Evolutionary conservation across 2,329 filamentous ascomycete species (phyloP).

Genomic region (Alternaria alternata): DNA sequence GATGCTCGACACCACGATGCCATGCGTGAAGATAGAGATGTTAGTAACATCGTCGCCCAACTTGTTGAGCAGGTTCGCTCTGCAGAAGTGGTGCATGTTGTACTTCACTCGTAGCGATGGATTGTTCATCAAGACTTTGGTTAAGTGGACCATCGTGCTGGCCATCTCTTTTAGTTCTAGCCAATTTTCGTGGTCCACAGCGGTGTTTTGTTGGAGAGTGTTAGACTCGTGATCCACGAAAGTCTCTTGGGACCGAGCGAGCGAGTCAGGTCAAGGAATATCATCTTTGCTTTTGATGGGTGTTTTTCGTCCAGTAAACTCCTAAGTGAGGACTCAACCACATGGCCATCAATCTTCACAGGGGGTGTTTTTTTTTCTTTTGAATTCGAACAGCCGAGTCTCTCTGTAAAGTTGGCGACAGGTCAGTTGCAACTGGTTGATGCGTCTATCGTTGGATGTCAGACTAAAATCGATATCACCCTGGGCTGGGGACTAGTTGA

Average conservation of each 20-base stretch:
- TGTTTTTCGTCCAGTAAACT: neutral
- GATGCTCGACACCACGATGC: neutral
- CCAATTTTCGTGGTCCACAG: neutral
- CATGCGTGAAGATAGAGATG: neutral
- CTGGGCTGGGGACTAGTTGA: neutral
- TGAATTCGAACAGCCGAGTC: neutral
- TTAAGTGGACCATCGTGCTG: neutral
- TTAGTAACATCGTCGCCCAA: neutral
- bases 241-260: neutral
- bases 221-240: neutral
- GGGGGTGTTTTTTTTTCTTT: too few relatives aligned
- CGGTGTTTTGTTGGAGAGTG: neutral
- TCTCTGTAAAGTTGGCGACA: neutral
- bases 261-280: neutral
- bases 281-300: neutral
- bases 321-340: neutral
- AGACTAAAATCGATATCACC: neutral
- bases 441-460: neutral
- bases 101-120: neutral
- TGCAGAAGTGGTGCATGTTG: neutral
- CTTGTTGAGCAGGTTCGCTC: neutral
- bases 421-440: neutral
- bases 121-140: neutral
- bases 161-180: neutral
- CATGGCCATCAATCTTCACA: neutral